Evolutionary conservation across 352 stramenopile genomes (phyloP).

Genomic region (Pythium plurisporium): DNA sequence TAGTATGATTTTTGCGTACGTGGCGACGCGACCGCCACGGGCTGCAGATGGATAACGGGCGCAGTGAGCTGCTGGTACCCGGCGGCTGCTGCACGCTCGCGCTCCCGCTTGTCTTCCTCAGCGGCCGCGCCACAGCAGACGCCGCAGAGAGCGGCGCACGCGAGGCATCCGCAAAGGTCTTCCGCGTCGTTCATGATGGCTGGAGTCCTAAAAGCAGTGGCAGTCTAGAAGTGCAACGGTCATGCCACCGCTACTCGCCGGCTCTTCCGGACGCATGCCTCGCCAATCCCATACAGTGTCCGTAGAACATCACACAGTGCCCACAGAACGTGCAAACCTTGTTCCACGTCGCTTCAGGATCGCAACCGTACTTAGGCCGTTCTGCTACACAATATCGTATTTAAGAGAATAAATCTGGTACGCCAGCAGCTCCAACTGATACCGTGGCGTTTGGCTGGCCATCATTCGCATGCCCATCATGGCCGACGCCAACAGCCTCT

Average conservation of each 20-base stretch:
- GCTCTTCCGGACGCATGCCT: not conserved
- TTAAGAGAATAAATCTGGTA: conserved; percentile 8
- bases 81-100: conserved; percentile 43
- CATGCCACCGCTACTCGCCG: too few relatives aligned
- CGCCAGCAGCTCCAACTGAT: not conserved
- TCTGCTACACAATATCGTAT: too few relatives aligned
- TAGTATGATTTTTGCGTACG: conserved; percentile 32
- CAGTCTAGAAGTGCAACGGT: too few relatives aligned
- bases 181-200: conserved; percentile 79
- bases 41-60: conserved; percentile 55
- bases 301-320: not conserved
- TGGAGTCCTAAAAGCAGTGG: too few relatives aligned
- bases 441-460: conserved; percentile 5
- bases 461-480: conserved; percentile 21
- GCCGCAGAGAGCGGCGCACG: conserved; percentile 64
- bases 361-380: not conserved
- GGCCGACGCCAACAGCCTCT: conserved; percentile 54
- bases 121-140: conserved; percentile 73
- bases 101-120: conserved; percentile 78
- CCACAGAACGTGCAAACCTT: not conserved
- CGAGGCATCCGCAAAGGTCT: conserved; percentile 70
- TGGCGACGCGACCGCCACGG: conserved; percentile 50
- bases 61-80: conserved; percentile 41
- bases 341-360: conserved; percentile 11
- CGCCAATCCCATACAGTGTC: not conserved